Base-by-base conservation (phyloP, 1,284 basidiomycete genomes). In the Rhodotorula sp. region DNA sequence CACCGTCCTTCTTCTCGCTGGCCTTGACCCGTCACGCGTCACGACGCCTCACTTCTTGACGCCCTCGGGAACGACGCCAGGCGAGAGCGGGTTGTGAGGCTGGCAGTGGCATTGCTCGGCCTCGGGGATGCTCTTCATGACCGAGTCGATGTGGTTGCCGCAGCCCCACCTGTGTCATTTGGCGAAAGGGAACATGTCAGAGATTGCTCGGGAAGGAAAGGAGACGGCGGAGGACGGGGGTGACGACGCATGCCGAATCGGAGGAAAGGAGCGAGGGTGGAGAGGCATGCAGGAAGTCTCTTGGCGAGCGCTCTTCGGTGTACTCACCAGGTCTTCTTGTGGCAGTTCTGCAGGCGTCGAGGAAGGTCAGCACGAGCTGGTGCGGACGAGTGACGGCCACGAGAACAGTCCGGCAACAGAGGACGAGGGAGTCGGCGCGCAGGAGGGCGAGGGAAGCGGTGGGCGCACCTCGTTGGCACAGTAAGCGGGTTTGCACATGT, bases 401-500 rank as follows among this genome's bases (percentile, higher is more conserved):
- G 27, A 46, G 24, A 8, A 30, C 6, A 20, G 2, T 22, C 29
- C 44, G n/a, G 22, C 13, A 24, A 24, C 29, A 32, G 54, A 57
- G 19, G 47, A 47, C 22, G 62, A 46, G 24, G 22, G 19, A 11
- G 36, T 15, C n/a, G n/a, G 44, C n/a, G 27, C 22, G 34, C 10
- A 19, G 24, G 49, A 8, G 27, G 10, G 13, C 10, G 53, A 47
- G 53, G 27, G 27, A 29, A 44, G 47, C 11, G 30, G n/a, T 15
- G 49, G 34, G 44, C 49, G 13, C 27, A 61, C 49, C 65, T 55
- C 24, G 48, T 65, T 65, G 4, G 56, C 58, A 32, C 64, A 66
- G 55, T 59, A 52, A 8, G 60, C 29, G 22, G 54, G 59, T 27
- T 64, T 60, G 67, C 67, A 68, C 67, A 68, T 68, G 22, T 6